Evolutionary conservation across 2,329 filamentous ascomycete species (phyloP), one percentile per base, ranked within the genome.

Genomic region (Penicillium palitans): DNA sequence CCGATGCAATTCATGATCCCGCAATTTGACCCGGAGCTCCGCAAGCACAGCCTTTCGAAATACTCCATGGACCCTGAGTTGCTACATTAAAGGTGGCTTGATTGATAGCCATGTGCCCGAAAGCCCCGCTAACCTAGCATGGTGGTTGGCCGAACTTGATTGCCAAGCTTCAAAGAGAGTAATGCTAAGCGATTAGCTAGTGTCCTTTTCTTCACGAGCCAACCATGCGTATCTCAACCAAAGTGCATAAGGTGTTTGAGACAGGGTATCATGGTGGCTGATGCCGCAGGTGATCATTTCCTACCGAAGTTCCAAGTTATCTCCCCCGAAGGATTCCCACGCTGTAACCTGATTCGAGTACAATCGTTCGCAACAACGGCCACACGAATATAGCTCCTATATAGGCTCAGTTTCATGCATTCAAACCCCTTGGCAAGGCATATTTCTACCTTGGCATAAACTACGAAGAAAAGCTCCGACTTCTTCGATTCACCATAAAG

Each of bases 111-210:
- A 42, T 33, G 33, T 44, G 44, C 49, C 19, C 29, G 19, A n/a
- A 31, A 52, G 17, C 19, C 19, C 27, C 35, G 42, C 27, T 44
- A 35, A 47, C 4, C 25, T 5, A 6, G 21, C 35, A 35, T 29
- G 17, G 35, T 47, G 27, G 42, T 57, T 57, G 48, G 48, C 7
- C 37, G 25, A 12, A 9, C 6, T 31, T 33, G 9, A 45, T 44
- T 48, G 55, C 55, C 55, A 57, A 57, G 55, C 55, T 37, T 54
- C 44, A 15, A 57, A 54, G 21, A 15, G 21, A 42, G 55, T 47
- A 48, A 57, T 54, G 29, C 42, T 54, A 57, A 57, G 55, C 55
- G 55, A 57, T 54, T 24, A 35, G 35, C 4, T 31, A 13, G 35
- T n/a, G 21, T n/a, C 27, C 15, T 19, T 29, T 13, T 13, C n/a